These are phyloP conservation scores for Rhizoclosmatium globosum DNA, from an alignment of 192 early-diverging fungal species.

Conservation along the genomic window DNA sequence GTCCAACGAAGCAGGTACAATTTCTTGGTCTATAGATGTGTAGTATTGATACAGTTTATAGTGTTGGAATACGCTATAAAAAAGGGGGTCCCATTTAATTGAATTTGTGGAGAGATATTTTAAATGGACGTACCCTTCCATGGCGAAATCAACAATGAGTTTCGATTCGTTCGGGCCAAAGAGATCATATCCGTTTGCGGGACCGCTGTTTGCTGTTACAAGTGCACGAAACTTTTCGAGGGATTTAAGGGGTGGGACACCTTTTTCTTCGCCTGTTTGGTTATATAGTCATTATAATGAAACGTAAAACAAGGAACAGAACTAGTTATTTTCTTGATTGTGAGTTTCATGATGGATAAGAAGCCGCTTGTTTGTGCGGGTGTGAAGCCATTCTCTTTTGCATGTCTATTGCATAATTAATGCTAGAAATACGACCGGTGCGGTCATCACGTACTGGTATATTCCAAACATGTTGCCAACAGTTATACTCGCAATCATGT, in stretches of 20 bases:
- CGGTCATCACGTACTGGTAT: constrained; percentile 5
- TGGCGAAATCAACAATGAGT: constrained; percentile 34
- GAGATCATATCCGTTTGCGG: constrained; percentile 21
- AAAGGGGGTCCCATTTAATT: too few species aligned
- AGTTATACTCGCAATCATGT: background rate
- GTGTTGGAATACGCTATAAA: constrained; percentile 42
- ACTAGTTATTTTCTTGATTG: constrained; percentile 24
- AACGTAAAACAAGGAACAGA: background rate
- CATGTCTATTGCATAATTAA: constrained; percentile 28
- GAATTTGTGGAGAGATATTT: too few species aligned
- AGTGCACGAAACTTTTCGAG: constrained; percentile 28
- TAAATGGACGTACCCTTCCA: constrained; percentile 22
- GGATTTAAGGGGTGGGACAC: background rate
- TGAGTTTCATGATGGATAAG: constrained; percentile 41
- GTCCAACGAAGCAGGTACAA: background rate
- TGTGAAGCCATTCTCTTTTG: constrained; percentile 40
- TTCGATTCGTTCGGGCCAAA: constrained; percentile 32
- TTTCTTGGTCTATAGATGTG: constrained; percentile 22
- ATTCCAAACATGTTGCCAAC: constrained; percentile 1
- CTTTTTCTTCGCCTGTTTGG: constrained; percentile 6
- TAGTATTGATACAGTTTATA: constrained; percentile 37
- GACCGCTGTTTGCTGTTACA: constrained; percentile 22
- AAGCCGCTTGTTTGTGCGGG: constrained; percentile 30
- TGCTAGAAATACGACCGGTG: background rate
- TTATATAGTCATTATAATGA: background rate